These are phyloP conservation scores for Allantophomopsis cytisporea DNA, from an alignment of 2,329 filamentous ascomycete genomes.

Conservation along the genomic window DNA sequence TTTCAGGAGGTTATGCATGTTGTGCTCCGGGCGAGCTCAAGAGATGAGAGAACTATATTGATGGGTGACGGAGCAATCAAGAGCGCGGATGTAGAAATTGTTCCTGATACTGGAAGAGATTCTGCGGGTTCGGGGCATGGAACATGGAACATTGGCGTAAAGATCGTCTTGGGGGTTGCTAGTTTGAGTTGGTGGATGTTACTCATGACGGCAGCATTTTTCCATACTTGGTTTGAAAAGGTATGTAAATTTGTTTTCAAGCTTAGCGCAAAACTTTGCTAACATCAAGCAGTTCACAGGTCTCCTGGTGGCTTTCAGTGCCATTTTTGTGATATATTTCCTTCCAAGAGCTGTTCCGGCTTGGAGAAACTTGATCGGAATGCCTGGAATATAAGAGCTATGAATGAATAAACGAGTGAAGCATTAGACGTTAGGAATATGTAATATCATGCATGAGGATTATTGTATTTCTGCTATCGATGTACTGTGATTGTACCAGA, in stretches of 20 bases:
- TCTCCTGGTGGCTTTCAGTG: constrained; percentile 28
- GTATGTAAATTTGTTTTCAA: constrained; percentile 27
- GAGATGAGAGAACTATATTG: constrained; percentile 51
- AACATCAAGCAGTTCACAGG: constrained; percentile 27
- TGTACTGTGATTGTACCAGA: no score
- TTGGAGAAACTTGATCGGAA: constrained; percentile 30
- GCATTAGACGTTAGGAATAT: not conserved
- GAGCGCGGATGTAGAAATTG: constrained; percentile 35
- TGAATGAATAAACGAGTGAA: not conserved
- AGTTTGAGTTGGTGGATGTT: constrained; percentile 85
- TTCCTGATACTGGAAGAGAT: constrained; percentile 3
- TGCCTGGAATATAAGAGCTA: constrained; percentile 21
- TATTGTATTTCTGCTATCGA: no score
- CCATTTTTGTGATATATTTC: constrained; percentile 35
- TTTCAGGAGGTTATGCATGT: constrained; percentile 63
- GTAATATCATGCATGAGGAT: not conserved
- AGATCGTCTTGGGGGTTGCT: constrained; percentile 50
- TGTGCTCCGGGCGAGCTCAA: constrained; percentile 31
- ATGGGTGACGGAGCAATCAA: constrained; percentile 54
- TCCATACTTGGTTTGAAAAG: constrained; percentile 99
- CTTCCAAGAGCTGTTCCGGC: constrained; percentile 27
- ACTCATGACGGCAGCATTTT: constrained; percentile 96
- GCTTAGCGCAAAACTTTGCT: constrained; percentile 1
- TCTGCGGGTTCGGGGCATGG: constrained; percentile 5
- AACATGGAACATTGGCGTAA: constrained; percentile 29